Evolutionary conservation across 2,329 filamentous ascomycete genomes (phyloP).

Genomic region (Pseudogymnoascus sp.): DNA sequence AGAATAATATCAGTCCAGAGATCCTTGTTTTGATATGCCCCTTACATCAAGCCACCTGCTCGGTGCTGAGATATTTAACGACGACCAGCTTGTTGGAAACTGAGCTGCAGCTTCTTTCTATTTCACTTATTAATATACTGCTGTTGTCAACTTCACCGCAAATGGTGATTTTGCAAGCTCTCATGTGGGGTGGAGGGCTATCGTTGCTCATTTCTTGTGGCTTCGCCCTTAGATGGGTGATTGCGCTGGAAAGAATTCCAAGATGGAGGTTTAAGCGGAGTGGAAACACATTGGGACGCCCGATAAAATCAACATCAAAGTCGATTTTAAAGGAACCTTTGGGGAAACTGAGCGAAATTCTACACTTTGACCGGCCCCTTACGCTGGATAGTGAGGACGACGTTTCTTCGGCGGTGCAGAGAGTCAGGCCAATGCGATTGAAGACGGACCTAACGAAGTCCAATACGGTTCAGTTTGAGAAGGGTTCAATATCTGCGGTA

Average conservation of each 20-base stretch:
- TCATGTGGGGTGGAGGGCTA: conserved; percentile 80
- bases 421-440: not conserved
- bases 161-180: conserved; percentile 71
- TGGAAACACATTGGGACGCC: not conserved
- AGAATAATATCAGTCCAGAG: conserved; percentile 32
- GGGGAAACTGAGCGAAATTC: not conserved
- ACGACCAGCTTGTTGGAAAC: conserved; percentile 81
- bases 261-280: conserved; percentile 76
- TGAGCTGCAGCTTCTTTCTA: conserved; percentile 80
- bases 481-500: not conserved
- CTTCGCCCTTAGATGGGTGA: conserved; percentile 71
- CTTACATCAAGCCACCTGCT: conserved; percentile 69
- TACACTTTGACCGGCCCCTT: conserved; percentile 1
- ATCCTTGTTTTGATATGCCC: conserved; percentile 59
- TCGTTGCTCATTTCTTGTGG: conserved; percentile 65
- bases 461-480: not conserved
- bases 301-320: conserved; percentile 8
- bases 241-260: conserved; percentile 78
- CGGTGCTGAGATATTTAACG: conserved; percentile 69
- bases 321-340: not conserved
- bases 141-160: conserved; percentile 75
- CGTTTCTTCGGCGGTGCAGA: not conserved
- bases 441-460: not conserved
- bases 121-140: conserved; percentile 72
- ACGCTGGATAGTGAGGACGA: conserved; percentile 3